Conservation (phyloP, 345 rosid genomes). For the Linum usitatissimum region DNA sequence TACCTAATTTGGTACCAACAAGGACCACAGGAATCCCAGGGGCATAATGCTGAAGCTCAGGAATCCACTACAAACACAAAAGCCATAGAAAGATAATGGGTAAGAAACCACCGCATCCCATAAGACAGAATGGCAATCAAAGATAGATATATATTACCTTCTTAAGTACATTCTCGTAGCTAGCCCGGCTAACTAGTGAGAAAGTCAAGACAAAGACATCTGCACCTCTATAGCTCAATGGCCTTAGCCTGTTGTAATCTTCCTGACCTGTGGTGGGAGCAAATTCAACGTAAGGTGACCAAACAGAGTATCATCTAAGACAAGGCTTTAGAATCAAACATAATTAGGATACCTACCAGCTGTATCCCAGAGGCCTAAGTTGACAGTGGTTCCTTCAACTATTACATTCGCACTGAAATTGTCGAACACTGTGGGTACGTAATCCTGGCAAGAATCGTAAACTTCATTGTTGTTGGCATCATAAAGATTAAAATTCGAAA, state of each 20-base stretch:
- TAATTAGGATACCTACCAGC: conserved; percentile 49
- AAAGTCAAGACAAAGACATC: conserved; percentile 94
- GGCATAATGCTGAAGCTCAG: conserved; percentile 89
- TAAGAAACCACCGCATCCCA: neutral
- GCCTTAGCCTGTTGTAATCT: conserved; percentile 92
- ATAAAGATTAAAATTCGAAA: neutral
- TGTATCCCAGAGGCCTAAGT: conserved; percentile 95
- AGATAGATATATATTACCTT: conserved; percentile 37
- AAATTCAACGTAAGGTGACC: neutral
- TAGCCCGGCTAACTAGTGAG: conserved; percentile 91
- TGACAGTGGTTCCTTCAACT: conserved; percentile 86
- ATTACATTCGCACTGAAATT: conserved; percentile 97
- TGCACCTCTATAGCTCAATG: conserved; percentile 96
- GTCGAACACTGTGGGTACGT: conserved; percentile 91
- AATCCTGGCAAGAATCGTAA: conserved; percentile 52
- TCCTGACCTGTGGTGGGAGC: conserved; percentile 60
- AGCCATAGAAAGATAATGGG: conserved; percentile 12
- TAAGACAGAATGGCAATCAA: neutral
- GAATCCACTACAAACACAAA: conserved; percentile 74
- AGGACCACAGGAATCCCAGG: conserved; percentile 84
- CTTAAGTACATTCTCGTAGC: conserved; percentile 84
- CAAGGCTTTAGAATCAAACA: neutral
- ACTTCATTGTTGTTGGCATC: neutral
- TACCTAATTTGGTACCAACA: conserved; percentile 91
- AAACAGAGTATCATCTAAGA: neutral